phyloP scores from a whole-genome alignment of 2,329 filamentous ascomycete genomes.

The Epichloe bromicola region DNA sequence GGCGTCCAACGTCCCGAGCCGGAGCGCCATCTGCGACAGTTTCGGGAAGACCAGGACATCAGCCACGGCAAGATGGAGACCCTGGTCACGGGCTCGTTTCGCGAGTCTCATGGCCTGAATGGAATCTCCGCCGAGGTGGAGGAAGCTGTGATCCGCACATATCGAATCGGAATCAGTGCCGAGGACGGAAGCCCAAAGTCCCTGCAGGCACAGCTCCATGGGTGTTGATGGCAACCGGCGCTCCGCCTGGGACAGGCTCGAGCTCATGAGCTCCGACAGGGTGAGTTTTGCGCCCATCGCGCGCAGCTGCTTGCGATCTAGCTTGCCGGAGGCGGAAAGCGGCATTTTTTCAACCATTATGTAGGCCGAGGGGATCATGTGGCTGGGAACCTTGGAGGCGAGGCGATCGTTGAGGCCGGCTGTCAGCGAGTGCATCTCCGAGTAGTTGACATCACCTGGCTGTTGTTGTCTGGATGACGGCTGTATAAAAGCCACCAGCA shows the following conservation, averaged over 20 bases:
- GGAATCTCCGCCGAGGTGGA: slow-evolving; percentile 7
- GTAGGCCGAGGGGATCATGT: slow-evolving; percentile 2
- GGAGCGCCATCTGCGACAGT: not conserved
- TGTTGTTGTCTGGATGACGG: not conserved
- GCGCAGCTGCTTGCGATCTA: slow-evolving; percentile 3
- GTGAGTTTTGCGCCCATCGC: not conserved
- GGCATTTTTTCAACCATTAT: slow-evolving; percentile 1
- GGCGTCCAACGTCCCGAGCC: not conserved
- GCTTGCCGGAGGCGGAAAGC: not conserved
- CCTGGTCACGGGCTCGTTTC: not conserved
- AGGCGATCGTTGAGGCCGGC: not conserved
- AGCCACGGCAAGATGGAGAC: not conserved
- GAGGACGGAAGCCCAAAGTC: slow-evolving; percentile 1
- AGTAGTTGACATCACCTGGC: no score
- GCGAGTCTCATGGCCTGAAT: slow-evolving; percentile 7
- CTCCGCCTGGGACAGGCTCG: not conserved
- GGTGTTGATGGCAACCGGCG: slow-evolving; percentile 4
- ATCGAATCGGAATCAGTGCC: not conserved
- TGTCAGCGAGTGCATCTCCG: not conserved
- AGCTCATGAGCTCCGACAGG: not conserved
- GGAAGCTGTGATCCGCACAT: slow-evolving; percentile 6
- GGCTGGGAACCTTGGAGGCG: not conserved
- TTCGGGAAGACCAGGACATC: not conserved
- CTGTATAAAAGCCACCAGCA: slow-evolving; percentile 5
- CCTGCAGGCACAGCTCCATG: slow-evolving; percentile 10